Base-by-base conservation (phyloP, 2,329 filamentous ascomycete species). In the Scopulariopsis brevicaulis region DNA sequence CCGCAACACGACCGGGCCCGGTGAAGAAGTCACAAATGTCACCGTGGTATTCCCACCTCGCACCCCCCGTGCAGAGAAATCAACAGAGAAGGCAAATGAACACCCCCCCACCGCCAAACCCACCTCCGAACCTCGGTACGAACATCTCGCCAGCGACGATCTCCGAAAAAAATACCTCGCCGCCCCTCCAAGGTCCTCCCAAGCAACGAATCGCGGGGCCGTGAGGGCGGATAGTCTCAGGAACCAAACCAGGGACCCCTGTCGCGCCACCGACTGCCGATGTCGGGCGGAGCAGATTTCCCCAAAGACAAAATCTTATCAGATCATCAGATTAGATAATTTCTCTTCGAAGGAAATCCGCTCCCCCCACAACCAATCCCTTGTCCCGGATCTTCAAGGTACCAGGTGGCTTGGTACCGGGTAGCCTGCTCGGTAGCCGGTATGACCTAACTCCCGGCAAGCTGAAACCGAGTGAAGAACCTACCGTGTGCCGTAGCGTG, bases 241-340 rank as follows among this genome's bases (percentile, higher is more conserved):
- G 40, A 18, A n/a, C 18, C 40, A n/a, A 40, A 6, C 8, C 40
- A n/a, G 40, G 40, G 40, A 46, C 40, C 40, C 40, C 40, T 46
- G 40, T 14, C 40, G 8, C 5, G 4, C 6, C 15, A n/a, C 40
- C 40, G 15, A 7, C 14, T 15, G 40, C 40, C 40, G 40, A 46
- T n/a, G 18, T 46, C 40, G 40, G 40, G 15, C 2, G 12, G 3
- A n/a, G 40, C 40, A 2, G 15, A n/a, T 46, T 46, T 7, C 40
- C 18, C 11, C 40, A 14, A 22, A 22, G 22, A 22, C 12, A 8
- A 32, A 50, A 74, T 74, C 71, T 74, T 72, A 74, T 74, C 71
- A 68, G 71, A 74, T 74, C 63, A 74, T 74, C 71, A 71, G 71
- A 74, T 74, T 71, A 74, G 68, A 72, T 72, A 67, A 60, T 34